Evolutionary conservation across 2,329 filamentous ascomycete species (phyloP), one percentile per base, ranked within the genome.

Genomic region (Pseudogymnoascus sp.): DNA sequence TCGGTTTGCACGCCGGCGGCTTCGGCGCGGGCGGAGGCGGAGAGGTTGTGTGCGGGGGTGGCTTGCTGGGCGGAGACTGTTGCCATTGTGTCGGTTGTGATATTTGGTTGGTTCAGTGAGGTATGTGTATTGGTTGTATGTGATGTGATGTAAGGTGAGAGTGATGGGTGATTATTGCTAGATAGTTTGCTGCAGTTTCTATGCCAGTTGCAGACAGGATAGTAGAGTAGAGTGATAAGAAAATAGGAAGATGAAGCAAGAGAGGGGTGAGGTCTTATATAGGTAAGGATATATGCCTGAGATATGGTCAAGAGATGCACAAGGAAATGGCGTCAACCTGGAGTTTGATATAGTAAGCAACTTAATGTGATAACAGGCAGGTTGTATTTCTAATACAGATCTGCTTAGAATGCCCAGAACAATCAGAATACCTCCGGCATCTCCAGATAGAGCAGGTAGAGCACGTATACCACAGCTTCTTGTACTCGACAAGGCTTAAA

Each of bases 41-140:
- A 71, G 18, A 73, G 70, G 59, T 78, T 73, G 65, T 79, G 77
- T 8, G 76, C 76, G 7, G 76, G 72, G 2, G 72, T 77, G 5
- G 74, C 73, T 29, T 72, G 72, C 13, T 75, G 65, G 18, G 70
- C 65, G 62, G 67, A 65, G 60, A 74, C 74, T 36, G 77, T 73
- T 62, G 77, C 74, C 71, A 78, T 76, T 3, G 52, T 36, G 29
- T 5, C 29, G 52, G 15, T 35, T 21, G 13, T 55, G 45, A n/a
- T n/a, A n/a, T n/a, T n/a, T n/a, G n/a, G n/a, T n/a, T n/a, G n/a
- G n/a, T n/a, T n/a, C n/a, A n/a, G n/a, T n/a, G n/a, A n/a, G n/a
- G n/a, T n/a, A n/a, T n/a, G 25, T 5, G 21, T 71, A 73, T 76
- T 60, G 63, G 45, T 36, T 35, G 12, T 1, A 10, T 25, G 61